Evolutionary conservation across 2,329 filamentous ascomycete genomes (phyloP).

Genomic region (Fusarium protoensiforme): DNA sequence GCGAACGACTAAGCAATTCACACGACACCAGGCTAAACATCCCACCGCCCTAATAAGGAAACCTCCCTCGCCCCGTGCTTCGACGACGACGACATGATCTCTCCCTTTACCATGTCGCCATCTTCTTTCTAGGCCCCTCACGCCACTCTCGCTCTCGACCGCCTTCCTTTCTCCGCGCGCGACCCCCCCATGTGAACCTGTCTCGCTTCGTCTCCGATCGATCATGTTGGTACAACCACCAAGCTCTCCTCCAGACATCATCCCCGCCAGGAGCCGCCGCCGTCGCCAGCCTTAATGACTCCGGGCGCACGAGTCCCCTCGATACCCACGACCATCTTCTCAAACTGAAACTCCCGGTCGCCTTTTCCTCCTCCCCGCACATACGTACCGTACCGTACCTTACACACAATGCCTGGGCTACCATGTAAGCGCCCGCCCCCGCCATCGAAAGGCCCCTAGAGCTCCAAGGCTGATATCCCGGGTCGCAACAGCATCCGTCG

Average conservation of each 20-base stretch:
- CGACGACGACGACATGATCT: conserved; percentile 20
- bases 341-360: conserved; percentile 11
- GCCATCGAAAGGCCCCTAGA: neutral
- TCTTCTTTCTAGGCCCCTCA: neutral
- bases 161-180: conserved; percentile 32
- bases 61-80: conserved; percentile 2
- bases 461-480: conserved; percentile 25
- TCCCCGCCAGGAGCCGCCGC: conserved; percentile 50
- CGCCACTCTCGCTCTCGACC: conserved; percentile 3
- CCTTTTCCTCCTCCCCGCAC: conserved; percentile 1
- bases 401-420: conserved; percentile 64
- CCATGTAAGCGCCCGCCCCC: conserved; percentile 57
- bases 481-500: conserved; percentile 79
- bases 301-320: conserved; percentile 44
- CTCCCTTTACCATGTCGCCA: conserved; percentile 5
- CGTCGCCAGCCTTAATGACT: conserved; percentile 56
- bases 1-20: conserved; percentile 22
- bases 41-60: conserved; percentile 33
- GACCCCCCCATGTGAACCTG: conserved; percentile 44
- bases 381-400: conserved; percentile 5
- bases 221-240: conserved; percentile 56
- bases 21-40: conserved; percentile 26
- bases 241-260: conserved; percentile 49
- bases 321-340: conserved; percentile 15
- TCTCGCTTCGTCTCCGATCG: conserved; percentile 37